Evolutionary conservation across 2,329 filamentous ascomycete genomes (phyloP).

Genomic region (Pseudophaeomoniella oleicola): DNA sequence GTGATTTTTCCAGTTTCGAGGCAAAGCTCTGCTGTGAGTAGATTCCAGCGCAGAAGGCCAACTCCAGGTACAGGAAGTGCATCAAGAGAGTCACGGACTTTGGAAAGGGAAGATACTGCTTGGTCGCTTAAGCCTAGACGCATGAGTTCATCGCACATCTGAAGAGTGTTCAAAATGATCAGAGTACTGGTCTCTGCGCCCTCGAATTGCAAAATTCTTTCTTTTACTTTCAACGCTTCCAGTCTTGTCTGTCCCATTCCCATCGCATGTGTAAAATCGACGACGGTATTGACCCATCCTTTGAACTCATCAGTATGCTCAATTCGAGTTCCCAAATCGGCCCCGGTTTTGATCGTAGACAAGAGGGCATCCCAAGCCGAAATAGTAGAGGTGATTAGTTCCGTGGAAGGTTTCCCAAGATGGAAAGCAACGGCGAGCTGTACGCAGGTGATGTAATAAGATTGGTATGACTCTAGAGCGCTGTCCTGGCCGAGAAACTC

Average conservation of each 20-base stretch:
- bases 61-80: background rate
- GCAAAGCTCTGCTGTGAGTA: background rate
- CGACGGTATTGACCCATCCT: conserved; percentile 35
- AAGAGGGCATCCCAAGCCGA: conserved; percentile 3
- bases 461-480: background rate
- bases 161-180: no score
- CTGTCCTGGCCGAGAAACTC: background rate
- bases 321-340: conserved; percentile 28
- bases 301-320: conserved; percentile 36
- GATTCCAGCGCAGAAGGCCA: background rate
- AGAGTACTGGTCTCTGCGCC: background rate
- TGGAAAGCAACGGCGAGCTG: conserved; percentile 3
- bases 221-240: conserved; percentile 17
- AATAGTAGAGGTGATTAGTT: conserved; percentile 2
- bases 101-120: background rate
- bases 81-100: background rate
- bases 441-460: background rate
- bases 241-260: conserved; percentile 4
- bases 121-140: background rate
- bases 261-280: conserved; percentile 31
- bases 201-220: background rate
- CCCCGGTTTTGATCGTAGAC: conserved; percentile 18
- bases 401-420: background rate
- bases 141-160: background rate
- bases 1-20: background rate